Base-by-base conservation (phyloP, 768 basidiomycete species). In the Holtermanniella nyarrowii region DNA sequence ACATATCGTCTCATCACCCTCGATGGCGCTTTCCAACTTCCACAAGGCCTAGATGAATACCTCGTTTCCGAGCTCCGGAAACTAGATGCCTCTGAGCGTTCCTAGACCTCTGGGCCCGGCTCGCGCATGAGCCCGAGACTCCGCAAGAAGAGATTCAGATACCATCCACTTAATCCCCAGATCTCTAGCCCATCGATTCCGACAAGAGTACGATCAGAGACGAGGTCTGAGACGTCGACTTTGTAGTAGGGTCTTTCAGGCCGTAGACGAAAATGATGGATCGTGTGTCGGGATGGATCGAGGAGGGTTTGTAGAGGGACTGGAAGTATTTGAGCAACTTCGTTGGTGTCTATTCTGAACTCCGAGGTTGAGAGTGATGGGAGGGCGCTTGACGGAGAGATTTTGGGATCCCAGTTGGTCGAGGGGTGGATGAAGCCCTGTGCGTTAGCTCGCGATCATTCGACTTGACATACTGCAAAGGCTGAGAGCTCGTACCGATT, bases 161-260 rank as follows among this genome's bases (percentile, higher is more conserved):
- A 62, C 68, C 68, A 70, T 16, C 63, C 68, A 22, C 60, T 64
- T 49, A 70, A 41, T 0, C 68, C 68, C 68, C 68, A 70, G 0
- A 70, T 53, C 48, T 70, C 62, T 46, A 69, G 47, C 23, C 39
- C 46, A 18, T 10, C 1, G 3, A 25, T 46, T n/a, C 26, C 48
- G 22, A 45, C 44, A 20, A 52, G 44, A 12, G 31, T 44, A 10
- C 42, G 50, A 14, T 31, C 13, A 25, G 50, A 31, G 20, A 65
- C 49, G 16, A 67, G 50, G 44, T 65, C 60, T n/a, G 40, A 53
- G 5, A 55, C 49, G 25, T 50, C 14, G 50, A 59, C 45, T 42
- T 59, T 60, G 44, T 53, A 50, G 31, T 67, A 67, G n/a, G 65
- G 55, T 46, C 57, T 54, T 1, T 46, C 40, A 4, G 54, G 27